Base-by-base conservation (phyloP, 176 grass and related monocot genomes). In the Oryza australiensis region DNA sequence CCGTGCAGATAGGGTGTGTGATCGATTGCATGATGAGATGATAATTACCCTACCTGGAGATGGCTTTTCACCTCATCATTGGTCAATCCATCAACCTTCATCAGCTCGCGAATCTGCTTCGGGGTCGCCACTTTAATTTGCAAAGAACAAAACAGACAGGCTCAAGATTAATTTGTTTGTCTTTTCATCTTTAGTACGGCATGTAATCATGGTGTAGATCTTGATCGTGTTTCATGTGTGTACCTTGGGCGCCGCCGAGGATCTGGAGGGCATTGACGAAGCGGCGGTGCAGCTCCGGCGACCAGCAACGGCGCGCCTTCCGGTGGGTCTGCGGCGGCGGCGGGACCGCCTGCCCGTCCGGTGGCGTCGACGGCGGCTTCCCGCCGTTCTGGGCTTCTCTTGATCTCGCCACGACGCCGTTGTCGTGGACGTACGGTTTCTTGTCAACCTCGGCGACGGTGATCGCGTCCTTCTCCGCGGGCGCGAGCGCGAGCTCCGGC, bases 1-100 rank as follows among this genome's bases (percentile, higher is more conserved):
- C 10, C 5, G 8, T 42, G 18, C 38, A 12, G 2, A 26, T 0
- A 66, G 32, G 1, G 28, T 8, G 16, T 8, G 70, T 26, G 7
- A 34, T 74, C 14, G 20, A 34, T 74, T 33, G 26, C 6, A 67
- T 74, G 78, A 79, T 79, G 83, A 77, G 86, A 82, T 85, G 78
- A 62, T 86, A 82, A 82, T 86, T 79, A 96, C 93, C 90, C 88
- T 75, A 96, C 94, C 94, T 96, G 94, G 67, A 96, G 87, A 91
- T 96, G 94, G 79, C 94, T 96, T 91, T 96, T 96, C 87, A 96
- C 94, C 83, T 96, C 94, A 91, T 96, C 94, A 89, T 96, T 96
- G 88, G 94, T 93, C 80, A 96, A 87, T 90, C 90, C 94, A 76
- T 96, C 94, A 48, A 96, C 94, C 80, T 96, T 96, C 94, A 96